These are phyloP conservation scores for Teunomyces lycoperdinae DNA, from an alignment of 805 yeast genomes.

Conservation along the genomic window DNA sequence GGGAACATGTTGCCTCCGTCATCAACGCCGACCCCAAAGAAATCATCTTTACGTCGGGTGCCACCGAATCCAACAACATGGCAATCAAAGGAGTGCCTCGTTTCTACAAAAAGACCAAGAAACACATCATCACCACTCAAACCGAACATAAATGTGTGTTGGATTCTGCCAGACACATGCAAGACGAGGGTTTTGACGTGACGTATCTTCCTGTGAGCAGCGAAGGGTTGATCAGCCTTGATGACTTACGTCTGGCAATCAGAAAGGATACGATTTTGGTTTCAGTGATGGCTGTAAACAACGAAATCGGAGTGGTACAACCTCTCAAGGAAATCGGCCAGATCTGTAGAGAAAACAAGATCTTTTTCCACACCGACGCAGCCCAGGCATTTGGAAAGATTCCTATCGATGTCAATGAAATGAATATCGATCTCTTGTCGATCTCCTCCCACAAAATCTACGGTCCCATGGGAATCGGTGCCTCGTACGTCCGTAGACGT, in stretches of 20 bases:
- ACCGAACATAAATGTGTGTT: conserved; percentile 99
- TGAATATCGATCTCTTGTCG: conserved; percentile 90
- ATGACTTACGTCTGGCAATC: conserved; percentile 75
- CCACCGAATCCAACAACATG: conserved; percentile 96
- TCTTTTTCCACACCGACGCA: conserved; percentile 95
- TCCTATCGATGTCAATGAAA: conserved; percentile 85
- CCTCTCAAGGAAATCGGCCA: conserved; percentile 92
- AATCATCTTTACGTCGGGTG: conserved; percentile 95
- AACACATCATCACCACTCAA: conserved; percentile 91
- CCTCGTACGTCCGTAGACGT: conserved; percentile 91
- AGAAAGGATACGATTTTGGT: conserved; percentile 89
- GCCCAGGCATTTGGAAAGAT: conserved; percentile 98
- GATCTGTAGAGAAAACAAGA: conserved; percentile 80
- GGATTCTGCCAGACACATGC: conserved; percentile 91
- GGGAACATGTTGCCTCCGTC: conserved; percentile 76
- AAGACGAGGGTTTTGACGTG: conserved; percentile 95
- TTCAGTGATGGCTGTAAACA: conserved; percentile 95
- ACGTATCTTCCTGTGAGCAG: conserved; percentile 83
- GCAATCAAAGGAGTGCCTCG: conserved; percentile 94
- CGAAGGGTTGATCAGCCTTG: conserved; percentile 78
- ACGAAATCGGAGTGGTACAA: conserved; percentile 97
- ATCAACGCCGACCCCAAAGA: conserved; percentile 95
- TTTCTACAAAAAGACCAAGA: conserved; percentile 84
- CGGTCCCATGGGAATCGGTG: conserved; percentile 98
- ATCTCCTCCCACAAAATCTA: conserved; percentile 95